These are phyloP conservation scores for Pseudocercospora vitis DNA, from an alignment of 2,329 filamentous ascomycete species.

Conservation along the genomic window DNA sequence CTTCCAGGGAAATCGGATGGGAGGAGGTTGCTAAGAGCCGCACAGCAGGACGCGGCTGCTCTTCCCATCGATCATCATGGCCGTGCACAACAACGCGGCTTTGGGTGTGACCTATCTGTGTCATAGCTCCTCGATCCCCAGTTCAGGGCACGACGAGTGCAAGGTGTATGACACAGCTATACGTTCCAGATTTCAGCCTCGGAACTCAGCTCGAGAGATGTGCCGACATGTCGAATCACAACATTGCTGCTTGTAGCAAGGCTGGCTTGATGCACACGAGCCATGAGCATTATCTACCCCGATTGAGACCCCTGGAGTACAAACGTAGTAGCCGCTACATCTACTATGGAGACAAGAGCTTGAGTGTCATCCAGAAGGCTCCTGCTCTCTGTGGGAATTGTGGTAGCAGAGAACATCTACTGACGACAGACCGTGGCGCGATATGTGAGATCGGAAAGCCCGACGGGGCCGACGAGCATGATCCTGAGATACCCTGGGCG, in stretches of 20 bases:
- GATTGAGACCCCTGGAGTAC: background rate
- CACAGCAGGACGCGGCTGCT: background rate
- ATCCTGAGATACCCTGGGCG: background rate
- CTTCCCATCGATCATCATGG: background rate
- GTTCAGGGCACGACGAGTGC: background rate
- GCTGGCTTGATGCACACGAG: background rate
- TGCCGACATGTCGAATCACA: background rate
- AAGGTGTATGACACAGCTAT: background rate
- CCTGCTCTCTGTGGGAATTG: too few species aligned
- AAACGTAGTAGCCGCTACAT: too few species aligned
- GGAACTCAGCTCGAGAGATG: background rate
- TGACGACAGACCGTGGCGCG: background rate
- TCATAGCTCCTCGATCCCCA: background rate
- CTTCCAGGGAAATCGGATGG: background rate
- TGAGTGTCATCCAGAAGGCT: too few species aligned
- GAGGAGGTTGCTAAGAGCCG: background rate
- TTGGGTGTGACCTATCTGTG: background rate
- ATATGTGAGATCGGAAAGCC: background rate
- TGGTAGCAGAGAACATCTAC: too few species aligned
- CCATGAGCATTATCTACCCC: background rate
- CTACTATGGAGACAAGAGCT: too few species aligned
- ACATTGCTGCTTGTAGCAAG: background rate
- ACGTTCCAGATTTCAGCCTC: background rate
- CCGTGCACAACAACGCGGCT: background rate
- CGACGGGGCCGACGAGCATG: constrained; percentile 3